phyloP scores from a whole-genome alignment of 164 flowering plant genomes.

The Sedum album region DNA sequence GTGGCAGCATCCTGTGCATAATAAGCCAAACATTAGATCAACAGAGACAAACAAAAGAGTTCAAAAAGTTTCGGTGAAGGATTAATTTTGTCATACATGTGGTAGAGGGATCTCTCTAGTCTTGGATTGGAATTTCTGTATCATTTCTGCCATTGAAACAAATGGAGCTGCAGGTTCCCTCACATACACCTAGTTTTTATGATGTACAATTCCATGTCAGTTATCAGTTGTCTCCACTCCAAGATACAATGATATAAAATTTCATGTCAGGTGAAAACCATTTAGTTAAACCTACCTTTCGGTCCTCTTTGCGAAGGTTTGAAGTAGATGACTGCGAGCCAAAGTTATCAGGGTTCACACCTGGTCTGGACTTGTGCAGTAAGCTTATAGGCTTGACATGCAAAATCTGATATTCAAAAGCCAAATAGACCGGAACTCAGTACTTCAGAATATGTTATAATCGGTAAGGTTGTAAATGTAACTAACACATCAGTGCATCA shows the following conservation, averaged over 20 bases:
- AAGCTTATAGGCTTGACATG: slow-evolving; percentile 50
- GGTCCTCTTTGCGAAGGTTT: slow-evolving; percentile 41
- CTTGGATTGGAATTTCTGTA: slow-evolving; percentile 66
- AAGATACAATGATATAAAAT: too few species aligned
- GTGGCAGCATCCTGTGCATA: slow-evolving; percentile 19
- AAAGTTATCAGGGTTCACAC: slow-evolving; percentile 18
- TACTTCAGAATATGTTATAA: neutral
- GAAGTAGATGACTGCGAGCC: slow-evolving; percentile 23
- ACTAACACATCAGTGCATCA: slow-evolving; percentile 8
- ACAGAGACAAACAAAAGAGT: neutral
- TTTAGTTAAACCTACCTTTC: slow-evolving; percentile 65
- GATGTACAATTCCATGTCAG: too few species aligned
- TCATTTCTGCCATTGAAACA: slow-evolving; percentile 81
- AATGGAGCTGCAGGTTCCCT: slow-evolving; percentile 64
- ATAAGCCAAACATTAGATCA: neutral
- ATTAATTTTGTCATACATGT: slow-evolving; percentile 1
- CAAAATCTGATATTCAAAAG: slow-evolving; percentile 44
- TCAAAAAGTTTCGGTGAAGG: neutral
- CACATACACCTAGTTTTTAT: slow-evolving; percentile 44
- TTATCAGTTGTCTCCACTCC: too few species aligned
- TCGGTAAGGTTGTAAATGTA: neutral
- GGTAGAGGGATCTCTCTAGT: slow-evolving; percentile 59
- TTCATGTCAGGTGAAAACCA: neutral
- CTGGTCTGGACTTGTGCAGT: slow-evolving; percentile 64
- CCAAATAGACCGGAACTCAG: neutral